Percentiles rank a stretch among this genome's conserved stretches.
phyloP scores from a whole-genome alignment of 179 eudicot genomes.

The Beta macrorhiza region DNA sequence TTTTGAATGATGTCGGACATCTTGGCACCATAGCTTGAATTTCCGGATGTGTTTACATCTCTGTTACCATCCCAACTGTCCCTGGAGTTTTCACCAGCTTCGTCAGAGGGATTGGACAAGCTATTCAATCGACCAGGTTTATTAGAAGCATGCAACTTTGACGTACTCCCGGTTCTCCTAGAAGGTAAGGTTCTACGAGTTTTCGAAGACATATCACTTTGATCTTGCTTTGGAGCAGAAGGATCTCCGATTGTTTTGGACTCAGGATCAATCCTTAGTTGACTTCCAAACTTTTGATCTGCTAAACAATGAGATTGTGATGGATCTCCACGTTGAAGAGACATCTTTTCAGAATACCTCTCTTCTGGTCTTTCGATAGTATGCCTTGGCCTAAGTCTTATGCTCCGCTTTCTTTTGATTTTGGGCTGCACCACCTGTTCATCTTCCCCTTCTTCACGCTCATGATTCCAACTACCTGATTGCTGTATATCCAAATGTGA shows the following conservation, averaged over 20 bases:
- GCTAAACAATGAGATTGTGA: slow-evolving; percentile 51
- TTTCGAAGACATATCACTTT: slow-evolving; percentile 47
- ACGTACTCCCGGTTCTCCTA: slow-evolving; percentile 50
- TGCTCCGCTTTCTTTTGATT: slow-evolving; percentile 83
- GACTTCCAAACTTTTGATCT: slow-evolving; percentile 49
- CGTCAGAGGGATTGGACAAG: slow-evolving; percentile 45
- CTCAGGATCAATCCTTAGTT: slow-evolving; percentile 45
- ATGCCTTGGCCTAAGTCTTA: slow-evolving; percentile 69
- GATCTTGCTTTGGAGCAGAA: slow-evolving; percentile 50
- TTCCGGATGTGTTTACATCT: slow-evolving; percentile 43
- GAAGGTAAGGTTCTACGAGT: slow-evolving; percentile 51
- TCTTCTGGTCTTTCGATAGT: slow-evolving; percentile 65
- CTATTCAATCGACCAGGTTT: slow-evolving; percentile 51
- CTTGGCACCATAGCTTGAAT: slow-evolving; percentile 44
- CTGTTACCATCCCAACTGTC: slow-evolving; percentile 55
- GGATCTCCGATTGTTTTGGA: slow-evolving; percentile 47
- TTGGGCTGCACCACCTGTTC: slow-evolving; percentile 92
- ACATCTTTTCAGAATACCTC: slow-evolving; percentile 47
- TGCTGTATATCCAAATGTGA: slow-evolving; percentile 77
- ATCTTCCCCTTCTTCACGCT: slow-evolving; percentile 87
- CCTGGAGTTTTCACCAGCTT: slow-evolving; percentile 47
- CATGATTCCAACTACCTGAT: slow-evolving; percentile 94
- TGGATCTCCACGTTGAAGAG: slow-evolving; percentile 56
- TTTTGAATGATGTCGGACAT: slow-evolving; percentile 78
- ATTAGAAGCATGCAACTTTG: slow-evolving; percentile 48